Conservation (phyloP, 805 yeast species). For the Pichia kluyveri region DNA sequence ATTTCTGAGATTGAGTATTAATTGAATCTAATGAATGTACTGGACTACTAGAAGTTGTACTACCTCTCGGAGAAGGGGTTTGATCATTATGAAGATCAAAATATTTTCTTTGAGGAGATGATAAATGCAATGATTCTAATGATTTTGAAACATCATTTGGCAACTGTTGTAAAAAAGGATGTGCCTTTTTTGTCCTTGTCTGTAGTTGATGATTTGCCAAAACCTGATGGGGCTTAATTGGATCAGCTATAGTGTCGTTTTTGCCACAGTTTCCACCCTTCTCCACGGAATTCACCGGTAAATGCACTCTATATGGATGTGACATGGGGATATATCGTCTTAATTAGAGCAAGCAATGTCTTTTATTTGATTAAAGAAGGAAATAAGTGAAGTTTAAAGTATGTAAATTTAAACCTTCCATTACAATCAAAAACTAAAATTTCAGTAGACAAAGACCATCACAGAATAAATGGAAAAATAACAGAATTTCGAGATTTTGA, state of each 20-base stretch:
- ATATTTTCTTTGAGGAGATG: not conserved
- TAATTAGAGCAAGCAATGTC: not conserved
- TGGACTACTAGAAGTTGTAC: not conserved
- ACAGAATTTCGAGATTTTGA: no score
- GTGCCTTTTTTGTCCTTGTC: slow-evolving; percentile 1
- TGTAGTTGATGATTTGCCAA: slow-evolving; percentile 1
- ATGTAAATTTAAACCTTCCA: no score
- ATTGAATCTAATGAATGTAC: not conserved
- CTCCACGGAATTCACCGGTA: not conserved
- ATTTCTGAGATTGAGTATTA: not conserved
- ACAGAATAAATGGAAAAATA: no score
- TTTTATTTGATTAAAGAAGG: no score
- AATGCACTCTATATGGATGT: slow-evolving; percentile 8
- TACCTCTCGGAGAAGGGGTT: slow-evolving; percentile 1
- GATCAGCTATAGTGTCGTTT: not conserved
- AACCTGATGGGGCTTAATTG: slow-evolving; percentile 4
- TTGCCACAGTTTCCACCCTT: no score
- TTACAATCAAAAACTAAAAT: no score
- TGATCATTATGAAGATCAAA: not conserved
- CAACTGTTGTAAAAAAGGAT: slow-evolving; percentile 10
- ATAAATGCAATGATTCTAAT: slow-evolving; percentile 4
- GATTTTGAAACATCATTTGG: slow-evolving; percentile 8
- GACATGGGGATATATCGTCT: not conserved
- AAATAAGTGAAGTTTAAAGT: no score
- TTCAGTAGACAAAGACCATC: no score